Evolutionary conservation across 108 stramenopile genomes (phyloP), one percentile per base, ranked within the genome.

Genomic region (Discostella stelligeroides): DNA sequence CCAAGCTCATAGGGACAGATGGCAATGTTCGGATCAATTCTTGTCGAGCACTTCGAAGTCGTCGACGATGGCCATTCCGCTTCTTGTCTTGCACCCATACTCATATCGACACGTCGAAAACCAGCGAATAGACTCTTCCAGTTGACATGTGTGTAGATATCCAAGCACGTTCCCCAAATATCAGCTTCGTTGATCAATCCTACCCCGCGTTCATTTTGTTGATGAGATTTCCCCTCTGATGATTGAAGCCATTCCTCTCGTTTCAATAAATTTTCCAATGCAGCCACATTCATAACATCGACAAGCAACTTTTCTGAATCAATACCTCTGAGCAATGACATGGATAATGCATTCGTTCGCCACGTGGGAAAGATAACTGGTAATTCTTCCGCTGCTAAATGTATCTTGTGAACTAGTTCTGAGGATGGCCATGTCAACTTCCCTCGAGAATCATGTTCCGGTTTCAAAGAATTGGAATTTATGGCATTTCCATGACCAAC

Each of bases 121-220:
- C 68, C 43, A 17, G 68, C 15, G 40, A 69, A 48, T 5, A 57
- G 30, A 41, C 39, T 62, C 27, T 25, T 70, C 63, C 69, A 70
- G 24, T 66, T 42, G 0, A 70, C 63, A 15, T 77, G 76, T 17
- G 54, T 21, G 29, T 29, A 70, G 0, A 77, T 17, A 51, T 77
- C 76, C 23, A 77, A 60, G 6, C 68, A 39, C 12, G 76, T 77
- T 5, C 69, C 69, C 55, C 60, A 60, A 51, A 70, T 50, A 40
- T 63, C 48, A 25, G 27, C 40, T 49, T 65, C 48, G 13, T 70
- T 40, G 20, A 77, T 58, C 68, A 63, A 70, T 57, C 76, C 76
- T 12, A 30, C 39, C 45, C 54, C 57, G 50, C n/a, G 1, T 6
- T 30, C 11, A 25, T 37, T 37, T 30, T 1, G 43, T 42, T 46